Conservation (phyloP, 73 alveolate genomes). For the Vitrella brassicaformis region DNA sequence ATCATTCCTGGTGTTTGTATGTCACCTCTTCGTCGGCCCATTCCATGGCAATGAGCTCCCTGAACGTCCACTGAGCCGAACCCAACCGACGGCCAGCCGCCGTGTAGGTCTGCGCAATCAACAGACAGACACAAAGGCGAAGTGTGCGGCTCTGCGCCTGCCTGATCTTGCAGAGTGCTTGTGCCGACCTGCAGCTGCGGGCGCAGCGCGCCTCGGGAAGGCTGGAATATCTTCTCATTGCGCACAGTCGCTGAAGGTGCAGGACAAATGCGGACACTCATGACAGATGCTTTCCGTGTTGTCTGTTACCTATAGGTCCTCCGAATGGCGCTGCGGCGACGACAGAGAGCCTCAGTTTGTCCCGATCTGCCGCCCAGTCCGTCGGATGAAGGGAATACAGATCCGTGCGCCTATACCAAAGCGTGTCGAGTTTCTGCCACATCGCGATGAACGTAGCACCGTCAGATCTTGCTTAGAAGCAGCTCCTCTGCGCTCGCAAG, state of each 20-base stretch:
- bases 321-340: not conserved
- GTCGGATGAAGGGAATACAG: no score
- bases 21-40: not conserved
- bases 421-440: no score
- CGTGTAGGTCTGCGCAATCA: not conserved
- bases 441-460: no score
- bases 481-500: no score
- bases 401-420: no score
- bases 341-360: not conserved
- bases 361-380: no score
- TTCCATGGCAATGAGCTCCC: not conserved
- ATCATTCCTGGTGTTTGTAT: not conserved
- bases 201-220: not conserved
- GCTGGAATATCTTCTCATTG: not conserved
- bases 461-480: no score
- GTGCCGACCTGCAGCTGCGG: not conserved
- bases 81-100: not conserved
- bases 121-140: not conserved
- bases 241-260: not conserved
- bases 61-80: not conserved
- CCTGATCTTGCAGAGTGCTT: not conserved
- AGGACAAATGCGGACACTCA: not conserved
- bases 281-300: not conserved
- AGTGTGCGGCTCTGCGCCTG: not conserved
- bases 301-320: not conserved